phyloP scores from a whole-genome alignment of 129 eudicot genomes.

The Pulicaria dysenterica region DNA sequence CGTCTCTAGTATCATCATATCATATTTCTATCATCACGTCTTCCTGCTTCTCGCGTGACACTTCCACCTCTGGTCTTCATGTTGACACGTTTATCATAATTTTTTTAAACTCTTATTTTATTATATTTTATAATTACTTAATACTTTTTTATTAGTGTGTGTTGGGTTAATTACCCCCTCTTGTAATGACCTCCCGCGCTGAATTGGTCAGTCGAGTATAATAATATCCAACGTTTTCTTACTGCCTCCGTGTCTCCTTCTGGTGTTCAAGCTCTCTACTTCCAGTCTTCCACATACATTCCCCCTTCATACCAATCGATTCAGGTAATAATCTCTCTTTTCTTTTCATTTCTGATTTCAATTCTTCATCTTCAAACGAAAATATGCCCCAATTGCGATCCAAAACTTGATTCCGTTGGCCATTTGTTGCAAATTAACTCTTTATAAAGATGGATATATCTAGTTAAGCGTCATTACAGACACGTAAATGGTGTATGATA shows the following conservation, averaged over 20 bases:
- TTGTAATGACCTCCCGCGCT: too few species aligned
- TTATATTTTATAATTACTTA: too few species aligned
- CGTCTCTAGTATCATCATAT: too few species aligned
- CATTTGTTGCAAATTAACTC: not conserved
- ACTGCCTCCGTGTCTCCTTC: conserved; percentile 32
- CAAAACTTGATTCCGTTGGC: not conserved
- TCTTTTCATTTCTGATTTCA: not conserved
- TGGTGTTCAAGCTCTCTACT: conserved; percentile 22
- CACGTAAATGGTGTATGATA: not conserved
- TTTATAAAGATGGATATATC: conserved; percentile 5
- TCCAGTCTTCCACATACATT: conserved; percentile 24
- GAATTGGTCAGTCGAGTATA: too few species aligned
- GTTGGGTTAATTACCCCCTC: too few species aligned
- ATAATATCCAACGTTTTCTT: not conserved
- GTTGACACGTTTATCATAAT: too few species aligned
- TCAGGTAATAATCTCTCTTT: conserved; percentile 20
- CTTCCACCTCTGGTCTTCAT: too few species aligned
- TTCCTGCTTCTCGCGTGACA: too few species aligned
- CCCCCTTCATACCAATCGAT: not conserved
- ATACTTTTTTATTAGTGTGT: too few species aligned
- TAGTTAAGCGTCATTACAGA: conserved; percentile 5
- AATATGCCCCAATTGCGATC: not conserved
- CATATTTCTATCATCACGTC: too few species aligned
- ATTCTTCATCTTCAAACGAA: not conserved
- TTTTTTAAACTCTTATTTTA: too few species aligned